These are phyloP conservation scores for Cicer judaicum DNA, from an alignment of 306 rosid species.

Conservation along the genomic window DNA sequence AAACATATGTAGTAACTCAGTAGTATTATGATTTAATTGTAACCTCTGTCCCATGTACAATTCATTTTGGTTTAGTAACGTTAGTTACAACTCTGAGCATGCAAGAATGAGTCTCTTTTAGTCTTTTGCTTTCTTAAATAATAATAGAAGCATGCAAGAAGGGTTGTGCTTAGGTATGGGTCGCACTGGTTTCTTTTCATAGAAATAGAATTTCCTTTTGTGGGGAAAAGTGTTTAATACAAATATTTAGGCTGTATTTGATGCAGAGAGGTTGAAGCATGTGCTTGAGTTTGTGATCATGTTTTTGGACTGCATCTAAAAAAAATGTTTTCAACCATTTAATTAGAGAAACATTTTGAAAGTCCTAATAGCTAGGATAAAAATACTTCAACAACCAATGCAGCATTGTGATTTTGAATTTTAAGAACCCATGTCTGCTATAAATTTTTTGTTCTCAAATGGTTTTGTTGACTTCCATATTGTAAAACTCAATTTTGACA, in stretches of 20 bases:
- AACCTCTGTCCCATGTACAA: conserved; percentile 1
- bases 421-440: conserved; percentile 33
- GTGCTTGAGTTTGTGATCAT: conserved; percentile 31
- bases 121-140: conserved; percentile 31
- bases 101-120: conserved; percentile 12
- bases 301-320: conserved; percentile 32
- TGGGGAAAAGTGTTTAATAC: not conserved
- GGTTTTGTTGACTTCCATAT: conserved; percentile 36
- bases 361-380: conserved; percentile 18
- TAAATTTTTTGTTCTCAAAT: conserved; percentile 22
- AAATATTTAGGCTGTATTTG: conserved; percentile 12
- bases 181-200: conserved; percentile 18
- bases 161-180: conserved; percentile 2
- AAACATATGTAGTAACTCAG: not conserved
- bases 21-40: conserved; percentile 3
- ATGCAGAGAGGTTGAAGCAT: conserved; percentile 24
- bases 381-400: conserved; percentile 13
- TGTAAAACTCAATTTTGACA: conserved; percentile 20
- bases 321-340: not conserved
- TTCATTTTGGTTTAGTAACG: conserved; percentile 29
- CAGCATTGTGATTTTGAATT: conserved; percentile 22
- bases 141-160: conserved; percentile 13
- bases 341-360: conserved; percentile 5
- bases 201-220: not conserved
- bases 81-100: not conserved